Conservation (phyloP, 1,139 yeast species). For the Nakaseomyces nivariensis region DNA sequence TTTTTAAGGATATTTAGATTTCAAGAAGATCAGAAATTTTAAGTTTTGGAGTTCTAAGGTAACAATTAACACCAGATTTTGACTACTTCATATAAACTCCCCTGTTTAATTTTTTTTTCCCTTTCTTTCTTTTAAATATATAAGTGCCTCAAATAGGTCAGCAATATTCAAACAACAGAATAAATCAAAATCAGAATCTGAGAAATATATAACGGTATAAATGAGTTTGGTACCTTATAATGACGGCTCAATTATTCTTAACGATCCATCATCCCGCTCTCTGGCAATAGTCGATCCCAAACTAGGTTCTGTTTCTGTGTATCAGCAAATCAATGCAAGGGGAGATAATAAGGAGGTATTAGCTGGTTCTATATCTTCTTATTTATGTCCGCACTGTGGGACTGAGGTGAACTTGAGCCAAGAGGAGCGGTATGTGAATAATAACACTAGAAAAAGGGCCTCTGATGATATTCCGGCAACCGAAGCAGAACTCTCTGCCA, state of each 20-base stretch:
- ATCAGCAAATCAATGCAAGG: slow-evolving; percentile 11
- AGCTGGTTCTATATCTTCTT: slow-evolving; percentile 8
- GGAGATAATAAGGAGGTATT: not conserved
- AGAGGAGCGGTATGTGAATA: not conserved
- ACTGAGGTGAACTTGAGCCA: slow-evolving; percentile 5
- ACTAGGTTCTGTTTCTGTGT: slow-evolving; percentile 19
- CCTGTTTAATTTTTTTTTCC: too few relatives aligned
- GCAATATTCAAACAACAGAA: too few relatives aligned
- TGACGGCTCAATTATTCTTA: slow-evolving; percentile 23
- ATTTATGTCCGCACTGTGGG: slow-evolving; percentile 15
- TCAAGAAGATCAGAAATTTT: too few relatives aligned
- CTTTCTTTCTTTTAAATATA: too few relatives aligned
- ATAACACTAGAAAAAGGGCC: not conserved
- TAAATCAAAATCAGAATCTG: too few relatives aligned
- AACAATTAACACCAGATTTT: too few relatives aligned
- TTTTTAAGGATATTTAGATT: not conserved
- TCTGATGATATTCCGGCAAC: not conserved
- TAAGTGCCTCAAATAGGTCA: too few relatives aligned
- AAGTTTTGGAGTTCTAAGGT: too few relatives aligned
- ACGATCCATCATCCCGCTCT: slow-evolving; percentile 24
- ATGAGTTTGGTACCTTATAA: slow-evolving; percentile 26
- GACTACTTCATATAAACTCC: too few relatives aligned
- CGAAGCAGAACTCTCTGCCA: too few relatives aligned
- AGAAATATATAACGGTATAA: not conserved
- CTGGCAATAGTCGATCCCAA: slow-evolving; percentile 25